Base-by-base conservation (phyloP, 306 rosid species). In the Castanea crenata region DNA sequence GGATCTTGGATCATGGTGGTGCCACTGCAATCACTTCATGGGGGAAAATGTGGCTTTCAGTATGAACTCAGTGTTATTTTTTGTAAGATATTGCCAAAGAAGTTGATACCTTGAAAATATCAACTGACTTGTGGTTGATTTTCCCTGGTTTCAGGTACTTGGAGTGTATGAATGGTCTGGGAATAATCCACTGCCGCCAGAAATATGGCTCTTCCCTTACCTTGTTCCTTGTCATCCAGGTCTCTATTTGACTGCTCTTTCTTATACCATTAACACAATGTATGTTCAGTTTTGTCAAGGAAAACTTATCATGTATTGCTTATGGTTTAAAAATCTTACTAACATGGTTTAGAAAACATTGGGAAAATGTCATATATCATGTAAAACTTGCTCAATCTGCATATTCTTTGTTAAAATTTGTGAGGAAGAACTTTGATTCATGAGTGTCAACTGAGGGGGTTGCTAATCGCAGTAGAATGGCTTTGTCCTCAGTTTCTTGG, bases 21-120 rank as follows among this genome's bases (percentile, higher is more conserved):
- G 98, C 98, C 55, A 84, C 90, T 62, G 61, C 34, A 72, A 91
- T 89, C 55, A 89, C 98, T 15, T 92, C 96, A 0, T 94, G 97
- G 98, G 97, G 98, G 58, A 94, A 94, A 86, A 92, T 92, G 94
- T 94, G 94, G 98, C 92, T 94, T 87, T 87, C 98, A 78, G 98
- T 94, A 81, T 78, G 88, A 86, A 76, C 76, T 52, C 19, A 67
- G 20, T 32, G 70, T 78, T 65, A 69, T 19, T 18, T 75, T 75
- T 44, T 69, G 80, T 67, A 84, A 73, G 69, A 32, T 59, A 31
- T 41, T 67, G 9, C 15, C 27, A 20, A 67, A 35, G 10, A 31
- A 34, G 51, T 5, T 7, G 4, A 34, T 67, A 1, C 51, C 71
- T 32, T 67, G 27, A 67, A 32, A 34, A 19, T 67, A 8, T 34